Percentiles rank a stretch among this genome's conserved stretches.
Conservation (phyloP, 495 filamentous ascomycete genomes). For the Tuber aestivum region DNA sequence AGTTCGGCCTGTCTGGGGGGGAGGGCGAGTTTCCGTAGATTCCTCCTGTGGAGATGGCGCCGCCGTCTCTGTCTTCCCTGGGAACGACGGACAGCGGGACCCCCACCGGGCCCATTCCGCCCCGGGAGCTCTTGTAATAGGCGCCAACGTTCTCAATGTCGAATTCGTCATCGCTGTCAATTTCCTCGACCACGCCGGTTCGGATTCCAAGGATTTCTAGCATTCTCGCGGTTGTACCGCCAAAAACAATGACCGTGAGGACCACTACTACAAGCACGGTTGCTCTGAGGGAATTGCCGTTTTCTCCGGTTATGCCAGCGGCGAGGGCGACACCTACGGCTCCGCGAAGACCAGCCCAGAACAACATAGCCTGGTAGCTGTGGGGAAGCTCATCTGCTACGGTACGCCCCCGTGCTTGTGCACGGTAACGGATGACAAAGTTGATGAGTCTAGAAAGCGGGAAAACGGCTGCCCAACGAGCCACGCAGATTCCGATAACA, state of each 20-base stretch:
- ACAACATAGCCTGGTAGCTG: slow-evolving; percentile 93
- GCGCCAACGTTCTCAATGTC: slow-evolving; percentile 72
- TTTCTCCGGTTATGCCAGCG: slow-evolving; percentile 73
- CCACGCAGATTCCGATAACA: slow-evolving; percentile 81
- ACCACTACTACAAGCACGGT: slow-evolving; percentile 96
- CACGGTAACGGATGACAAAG: slow-evolving; percentile 87
- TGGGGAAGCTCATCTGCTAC: slow-evolving; percentile 85
- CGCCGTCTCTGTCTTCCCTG: slow-evolving; percentile 43
- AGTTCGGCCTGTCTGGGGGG: slow-evolving; percentile 18
- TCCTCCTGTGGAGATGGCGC: slow-evolving; percentile 32
- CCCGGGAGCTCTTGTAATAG: slow-evolving; percentile 68
- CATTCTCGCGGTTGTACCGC: slow-evolving; percentile 97
- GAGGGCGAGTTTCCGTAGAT: slow-evolving; percentile 30
- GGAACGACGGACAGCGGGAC: slow-evolving; percentile 59
- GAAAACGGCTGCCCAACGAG: slow-evolving; percentile 89
- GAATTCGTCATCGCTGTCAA: slow-evolving; percentile 96
- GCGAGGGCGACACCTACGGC: slow-evolving; percentile 94
- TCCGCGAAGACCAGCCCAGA: slow-evolving; percentile 94
- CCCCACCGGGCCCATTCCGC: slow-evolving; percentile 63
- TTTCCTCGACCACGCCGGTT: slow-evolving; percentile 91
- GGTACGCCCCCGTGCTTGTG: slow-evolving; percentile 68
- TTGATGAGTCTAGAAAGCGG: slow-evolving; percentile 86
- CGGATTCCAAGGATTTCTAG: slow-evolving; percentile 89
- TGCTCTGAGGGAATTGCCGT: slow-evolving; percentile 71
- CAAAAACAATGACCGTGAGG: slow-evolving; percentile 96